Conservation (phyloP, 2,329 filamentous ascomycete species). For the Aureobasidium sp. region DNA sequence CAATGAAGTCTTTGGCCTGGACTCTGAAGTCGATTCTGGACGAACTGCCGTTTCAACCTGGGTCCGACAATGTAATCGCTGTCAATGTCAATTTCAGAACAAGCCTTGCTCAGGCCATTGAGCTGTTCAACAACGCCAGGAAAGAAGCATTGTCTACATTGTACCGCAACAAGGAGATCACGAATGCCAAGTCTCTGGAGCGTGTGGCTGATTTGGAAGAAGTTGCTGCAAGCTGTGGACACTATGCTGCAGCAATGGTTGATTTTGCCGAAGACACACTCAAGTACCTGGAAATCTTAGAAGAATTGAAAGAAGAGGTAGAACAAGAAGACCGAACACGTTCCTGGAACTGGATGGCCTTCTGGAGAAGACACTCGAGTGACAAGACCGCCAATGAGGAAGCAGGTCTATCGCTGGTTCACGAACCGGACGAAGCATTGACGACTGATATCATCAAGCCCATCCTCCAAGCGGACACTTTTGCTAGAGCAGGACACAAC, state of each 20-base stretch:
- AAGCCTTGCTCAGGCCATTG: conserved; percentile 72
- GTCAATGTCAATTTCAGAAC: conserved; percentile 73
- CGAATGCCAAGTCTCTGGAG: conserved; percentile 58
- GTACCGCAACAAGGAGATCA: conserved; percentile 71
- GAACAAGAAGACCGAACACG: conserved; percentile 54
- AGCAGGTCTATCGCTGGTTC: conserved; percentile 8
- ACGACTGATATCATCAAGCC: conserved; percentile 23
- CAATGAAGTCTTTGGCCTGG: conserved; percentile 91
- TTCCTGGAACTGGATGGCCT: conserved; percentile 77
- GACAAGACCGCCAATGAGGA: conserved; percentile 14
- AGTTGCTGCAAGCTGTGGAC: conserved; percentile 92
- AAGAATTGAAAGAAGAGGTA: conserved; percentile 66
- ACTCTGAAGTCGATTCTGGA: conserved; percentile 83
- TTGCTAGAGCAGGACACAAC: conserved; percentile 18
- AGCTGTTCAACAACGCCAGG: conserved; percentile 68
- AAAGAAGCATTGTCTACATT: conserved; percentile 68
- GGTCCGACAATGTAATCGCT: conserved; percentile 58
- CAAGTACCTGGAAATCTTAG: conserved; percentile 71
- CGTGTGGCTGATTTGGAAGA: conserved; percentile 92
- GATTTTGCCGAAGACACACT: conserved; percentile 88
- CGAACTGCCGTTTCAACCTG: conserved; percentile 68
- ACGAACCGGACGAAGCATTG: conserved; percentile 21
- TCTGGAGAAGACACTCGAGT: conserved; percentile 50
- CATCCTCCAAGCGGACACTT: conserved; percentile 25
- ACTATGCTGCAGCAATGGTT: conserved; percentile 87